Base-by-base conservation (phyloP, 345 rosid species). In the Excoecaria cochinchinensis region DNA sequence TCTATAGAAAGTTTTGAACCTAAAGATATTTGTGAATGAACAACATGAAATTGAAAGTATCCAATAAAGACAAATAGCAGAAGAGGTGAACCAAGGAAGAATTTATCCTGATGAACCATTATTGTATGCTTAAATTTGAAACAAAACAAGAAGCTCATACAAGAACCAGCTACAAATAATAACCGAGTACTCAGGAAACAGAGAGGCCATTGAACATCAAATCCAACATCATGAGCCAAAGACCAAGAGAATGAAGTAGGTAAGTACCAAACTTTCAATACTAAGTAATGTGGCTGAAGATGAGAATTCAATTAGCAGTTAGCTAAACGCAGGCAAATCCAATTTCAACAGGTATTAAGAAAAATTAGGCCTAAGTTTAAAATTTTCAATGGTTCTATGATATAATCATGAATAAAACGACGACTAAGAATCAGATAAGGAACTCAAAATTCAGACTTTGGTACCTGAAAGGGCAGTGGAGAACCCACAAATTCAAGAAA, bases 1-100 rank as follows among this genome's bases (percentile, higher is more conserved):
- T 70, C 85, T 4, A 82, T 86, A 14, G 85, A 84, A 16, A 91
- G 86, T 72, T 80, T 90, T 42, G 97, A 86, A 58, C 97, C 95
- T 48, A 93, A 42, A 8, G 86, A 82, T 83, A 93, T 82, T 69
- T 87, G 82, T 13, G 97, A 84, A 80, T 75, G 71, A 10, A 73
- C 92, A 11, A 53, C 77, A 42, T 59, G 82, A 48, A 84, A 69
- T 22, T 81, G 69, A 74, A 72, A 81, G 70, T 78, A 81, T 68
- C 81, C 85, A 67, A 80, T 50, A 59, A 75, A 87, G 79, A 88
- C 53, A 81, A 61, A 74, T 21, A 86, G 69, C 56, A 87, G 51
- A 76, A 84, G 80, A 84, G 78, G 64, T 79, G 72, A 61, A 70
- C 21, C 22, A 19, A 8, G 63, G 69, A 73, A 67, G 36, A 75